Percentiles rank a stretch among this genome's conserved stretches.
phyloP scores from a whole-genome alignment of 1,284 basidiomycete genomes.

The Somion occarium region DNA sequence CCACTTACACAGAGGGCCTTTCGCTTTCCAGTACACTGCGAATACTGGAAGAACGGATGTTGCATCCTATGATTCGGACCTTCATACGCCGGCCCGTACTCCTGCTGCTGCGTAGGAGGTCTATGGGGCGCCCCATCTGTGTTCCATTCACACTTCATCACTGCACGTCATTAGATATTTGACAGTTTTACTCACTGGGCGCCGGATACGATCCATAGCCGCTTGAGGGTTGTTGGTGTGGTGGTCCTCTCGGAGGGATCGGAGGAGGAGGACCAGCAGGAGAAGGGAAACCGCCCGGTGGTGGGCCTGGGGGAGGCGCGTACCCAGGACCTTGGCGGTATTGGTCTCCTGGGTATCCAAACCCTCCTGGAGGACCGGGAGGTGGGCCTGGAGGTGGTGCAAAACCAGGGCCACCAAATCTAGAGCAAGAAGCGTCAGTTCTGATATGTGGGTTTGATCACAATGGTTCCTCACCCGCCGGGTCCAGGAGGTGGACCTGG shows the following conservation, averaged over 20 bases:
- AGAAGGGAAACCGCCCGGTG: constrained; percentile 11
- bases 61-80: constrained; percentile 43
- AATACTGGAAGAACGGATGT: constrained; percentile 71
- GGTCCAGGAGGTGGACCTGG: constrained; percentile 25
- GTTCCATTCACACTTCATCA: neutral
- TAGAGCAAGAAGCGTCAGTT: constrained; percentile 2
- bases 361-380: constrained; percentile 17
- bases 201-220: constrained; percentile 26
- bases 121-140: constrained; percentile 38
- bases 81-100: constrained; percentile 63
- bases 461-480: neutral
- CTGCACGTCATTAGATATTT: neutral
- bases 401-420: neutral
- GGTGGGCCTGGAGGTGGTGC: constrained; percentile 14
- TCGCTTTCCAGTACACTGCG: constrained; percentile 76
- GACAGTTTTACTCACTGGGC: constrained; percentile 9
- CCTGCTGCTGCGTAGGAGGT: constrained; percentile 61
- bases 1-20: constrained; percentile 71
- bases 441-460: neutral
- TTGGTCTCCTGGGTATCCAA: neutral
- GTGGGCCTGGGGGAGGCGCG: constrained; percentile 4
- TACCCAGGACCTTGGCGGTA: constrained; percentile 12
- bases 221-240: constrained; percentile 9
- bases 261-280: constrained; percentile 11
- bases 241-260: constrained; percentile 1